These are phyloP conservation scores for Ormosia emarginata DNA, from an alignment of 306 rosid genomes.

Conservation along the genomic window DNA sequence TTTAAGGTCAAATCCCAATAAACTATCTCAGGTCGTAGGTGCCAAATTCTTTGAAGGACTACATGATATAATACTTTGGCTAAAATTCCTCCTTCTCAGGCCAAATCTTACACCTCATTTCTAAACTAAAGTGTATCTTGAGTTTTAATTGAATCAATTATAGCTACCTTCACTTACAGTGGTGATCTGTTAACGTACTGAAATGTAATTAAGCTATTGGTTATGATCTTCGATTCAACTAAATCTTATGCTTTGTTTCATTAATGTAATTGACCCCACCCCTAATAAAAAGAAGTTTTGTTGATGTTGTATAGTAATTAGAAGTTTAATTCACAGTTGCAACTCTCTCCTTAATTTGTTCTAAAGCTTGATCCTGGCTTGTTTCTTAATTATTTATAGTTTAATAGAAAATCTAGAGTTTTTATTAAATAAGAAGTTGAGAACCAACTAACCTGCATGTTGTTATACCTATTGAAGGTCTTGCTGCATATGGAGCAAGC, in stretches of 20 bases:
- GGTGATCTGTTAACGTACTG: too few species aligned
- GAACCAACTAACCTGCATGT: constrained; percentile 80
- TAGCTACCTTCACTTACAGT: background rate
- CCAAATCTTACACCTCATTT: background rate
- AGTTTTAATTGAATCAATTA: background rate
- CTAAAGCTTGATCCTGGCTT: background rate
- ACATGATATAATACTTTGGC: background rate
- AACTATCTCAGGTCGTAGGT: background rate
- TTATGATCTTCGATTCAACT: too few species aligned
- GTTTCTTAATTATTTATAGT: background rate
- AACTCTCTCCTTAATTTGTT: background rate
- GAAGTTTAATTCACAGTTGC: background rate
- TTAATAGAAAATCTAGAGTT: background rate
- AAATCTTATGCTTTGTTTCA: too few species aligned
- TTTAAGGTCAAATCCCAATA: background rate
- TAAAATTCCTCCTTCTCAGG: background rate
- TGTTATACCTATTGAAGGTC: constrained; percentile 96
- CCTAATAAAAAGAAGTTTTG: too few species aligned
- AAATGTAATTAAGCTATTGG: too few species aligned
- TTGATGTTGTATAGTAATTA: background rate
- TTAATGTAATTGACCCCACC: too few species aligned
- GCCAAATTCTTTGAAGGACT: background rate
- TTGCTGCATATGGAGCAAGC: constrained; percentile 91
- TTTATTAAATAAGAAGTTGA: background rate
- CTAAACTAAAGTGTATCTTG: background rate